Evolutionary conservation across 345 rosid species (phyloP).

Genomic region (Barbarea vulgaris): DNA sequence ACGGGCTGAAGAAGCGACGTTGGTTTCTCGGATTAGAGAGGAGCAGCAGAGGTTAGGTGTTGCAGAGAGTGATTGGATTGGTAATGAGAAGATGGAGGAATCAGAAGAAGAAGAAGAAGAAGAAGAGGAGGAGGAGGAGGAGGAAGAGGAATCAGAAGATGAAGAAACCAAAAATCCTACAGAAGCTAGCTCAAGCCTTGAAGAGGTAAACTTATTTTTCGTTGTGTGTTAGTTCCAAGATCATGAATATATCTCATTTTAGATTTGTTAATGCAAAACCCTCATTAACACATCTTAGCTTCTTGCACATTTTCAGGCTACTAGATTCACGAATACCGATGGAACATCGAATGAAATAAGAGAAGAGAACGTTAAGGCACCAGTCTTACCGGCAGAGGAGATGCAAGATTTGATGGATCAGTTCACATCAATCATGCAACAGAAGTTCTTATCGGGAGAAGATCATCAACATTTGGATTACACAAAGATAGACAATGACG

Average conservation of each 20-base stretch:
- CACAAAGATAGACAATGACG: conserved; percentile 82
- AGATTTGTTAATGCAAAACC: background rate
- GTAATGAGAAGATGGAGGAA: conserved; percentile 59
- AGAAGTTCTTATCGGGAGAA: conserved; percentile 88
- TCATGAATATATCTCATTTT: background rate
- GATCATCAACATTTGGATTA: conserved; percentile 84
- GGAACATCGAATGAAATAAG: background rate
- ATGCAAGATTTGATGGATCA: conserved; percentile 87
- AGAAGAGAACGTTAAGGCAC: conserved; percentile 27
- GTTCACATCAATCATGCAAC: conserved; percentile 79
- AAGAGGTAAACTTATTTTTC: conserved; percentile 29
- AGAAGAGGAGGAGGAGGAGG: conserved; percentile 44
- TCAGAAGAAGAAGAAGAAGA: conserved; percentile 58
- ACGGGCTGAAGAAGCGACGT: conserved; percentile 74
- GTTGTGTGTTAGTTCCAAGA: background rate
- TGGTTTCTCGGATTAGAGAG: conserved; percentile 78
- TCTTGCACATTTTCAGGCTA: conserved; percentile 20
- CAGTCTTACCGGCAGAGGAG: conserved; percentile 56
- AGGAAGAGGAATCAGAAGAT: conserved; percentile 41
- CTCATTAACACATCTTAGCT: background rate
- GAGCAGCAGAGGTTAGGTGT: conserved; percentile 91
- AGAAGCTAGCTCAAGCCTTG: conserved; percentile 33
- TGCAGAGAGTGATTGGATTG: conserved; percentile 81
- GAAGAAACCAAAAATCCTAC: conserved; percentile 17
- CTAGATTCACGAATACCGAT: background rate